Evolutionary conservation across 495 filamentous ascomycete species (phyloP), one percentile per base, ranked within the genome.

Genomic region (Neurospora tetraspora): DNA sequence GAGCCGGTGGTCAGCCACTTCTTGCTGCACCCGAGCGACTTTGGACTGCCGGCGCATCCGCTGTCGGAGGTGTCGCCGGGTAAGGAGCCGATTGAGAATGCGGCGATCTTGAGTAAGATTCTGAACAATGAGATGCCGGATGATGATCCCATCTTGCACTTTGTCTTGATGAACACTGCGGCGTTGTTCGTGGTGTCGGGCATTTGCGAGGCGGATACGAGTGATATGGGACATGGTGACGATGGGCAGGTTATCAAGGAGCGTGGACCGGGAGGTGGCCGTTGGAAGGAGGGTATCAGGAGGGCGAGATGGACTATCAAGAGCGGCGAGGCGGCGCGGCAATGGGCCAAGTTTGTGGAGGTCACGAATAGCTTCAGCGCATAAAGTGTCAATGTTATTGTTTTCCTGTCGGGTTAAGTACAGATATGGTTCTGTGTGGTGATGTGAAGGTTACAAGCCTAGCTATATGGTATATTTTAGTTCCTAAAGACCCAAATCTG

Each of bases 261-360:
- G 79, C 84, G 89, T 39, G 94, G 94, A 2, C 94, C 94, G 6
- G 94, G 91, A 12, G 93, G 93, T 36, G 89, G 90, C 16, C 86
- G 94, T 73, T 98, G 96, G 96, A 98, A 93, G 83, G 93, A 96
- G 77, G 96, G 94, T 53, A 88, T 97, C 16, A 85, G 94, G 73
- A 86, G 91, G 74, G 96, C 95, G 12, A 86, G 89, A 78, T 94
- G 92, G 91, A 91, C 92, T 0, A 88, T 97, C 20, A 87, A 88
- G 81, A 96, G 91, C 79, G 94, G 94, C 45, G 86, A 89, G 77
- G 93, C 94, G 59, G 90, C 93, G 83, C 88, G 84, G 78, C 88
- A 91, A 80, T 93, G 93, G 84, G 85, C 83, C 42, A 79, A 81
- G 9, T 94, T 94, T 82, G 91, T 91, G 47, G 87, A 90, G 77